Base-by-base conservation (phyloP, 1,284 basidiomycete species). In the Leccinum proximum region DNA sequence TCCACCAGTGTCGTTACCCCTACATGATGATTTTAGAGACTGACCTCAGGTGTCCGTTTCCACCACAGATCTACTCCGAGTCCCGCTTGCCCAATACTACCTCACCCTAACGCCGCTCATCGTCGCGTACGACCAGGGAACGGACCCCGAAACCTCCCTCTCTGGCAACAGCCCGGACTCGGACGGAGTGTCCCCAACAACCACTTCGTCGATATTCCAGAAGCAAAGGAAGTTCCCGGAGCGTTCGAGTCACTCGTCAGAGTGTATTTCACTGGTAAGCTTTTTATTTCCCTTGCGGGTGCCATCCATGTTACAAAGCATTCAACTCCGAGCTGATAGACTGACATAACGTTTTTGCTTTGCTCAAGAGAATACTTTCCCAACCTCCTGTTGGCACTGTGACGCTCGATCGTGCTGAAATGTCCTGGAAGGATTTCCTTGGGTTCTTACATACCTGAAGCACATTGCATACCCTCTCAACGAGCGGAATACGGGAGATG, bases 111-210 rank as follows among this genome's bases (percentile, higher is more conserved):
- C 85, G 1, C 78, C 82, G 0, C 76, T 89, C 56, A 88, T 94
- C 30, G 30, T 33, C 30, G 30, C 69, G 81, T 84, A 89, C 72
- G 78, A 82, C 0, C 84, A 87, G 70, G 87, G 87, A 0, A 76
- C 72, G 2, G 83, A 88, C 68, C 80, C 79, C 1, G 59, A 67
- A 2, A 79, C 79, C n/a, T 86, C 84, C 16, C 72, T 94, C 84
- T 92, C 72, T 95, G 91, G 84, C 83, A 93, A 70, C 87, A 88
- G 63, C 93, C 93, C 0, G 93, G 93, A 3, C 82, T 33, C 33
- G 33, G 33, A 33, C 40, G 93, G 6, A 79, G 80, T 0, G 88
- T 94, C 67, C 79, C 94, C 33, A 87, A 91, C 65, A 82, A 85
- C 18, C 86, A 91, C 68, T 81, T 95, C 0, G 77, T 85, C 6